A percentile compares a stretch with the other conserved stretches of the same genome.
These are phyloP conservation scores for Teratosphaeria gauchensis DNA, from an alignment of 2,329 filamentous ascomycete genomes.

Conservation along the genomic window DNA sequence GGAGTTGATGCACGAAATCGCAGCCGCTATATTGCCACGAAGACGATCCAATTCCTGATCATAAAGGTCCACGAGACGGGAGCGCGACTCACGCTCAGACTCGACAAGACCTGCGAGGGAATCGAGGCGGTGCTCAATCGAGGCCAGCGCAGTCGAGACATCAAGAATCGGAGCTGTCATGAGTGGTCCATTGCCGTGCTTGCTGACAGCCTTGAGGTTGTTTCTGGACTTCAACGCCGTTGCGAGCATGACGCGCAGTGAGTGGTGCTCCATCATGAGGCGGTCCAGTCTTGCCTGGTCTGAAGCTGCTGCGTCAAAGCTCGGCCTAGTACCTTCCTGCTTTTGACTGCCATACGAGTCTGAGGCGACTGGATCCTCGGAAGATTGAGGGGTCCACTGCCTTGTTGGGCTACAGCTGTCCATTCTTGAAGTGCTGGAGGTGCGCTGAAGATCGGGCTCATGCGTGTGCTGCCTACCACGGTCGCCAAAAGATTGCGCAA, in stretches of 20 bases:
- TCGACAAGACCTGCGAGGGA: background rate
- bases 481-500: background rate
- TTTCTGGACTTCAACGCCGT: background rate
- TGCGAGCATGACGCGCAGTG: background rate
- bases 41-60: background rate
- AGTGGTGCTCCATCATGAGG: background rate
- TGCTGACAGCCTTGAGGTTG: background rate
- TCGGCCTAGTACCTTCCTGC: background rate
- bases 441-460: no score
- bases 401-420: background rate
- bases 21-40: background rate
- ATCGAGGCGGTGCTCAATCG: background rate
- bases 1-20: background rate
- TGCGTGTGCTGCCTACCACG: no score
- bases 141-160: background rate
- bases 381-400: no score
- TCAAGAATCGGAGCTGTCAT: background rate
- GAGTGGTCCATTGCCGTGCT: background rate
- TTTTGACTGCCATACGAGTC: background rate
- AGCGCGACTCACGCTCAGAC: background rate
- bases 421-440: no score
- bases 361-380: background rate
- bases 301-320: background rate
- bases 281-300: background rate
- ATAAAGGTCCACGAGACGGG: background rate